Percentiles rank a stretch among this genome's conserved stretches.
phyloP scores from a whole-genome alignment of 1,284 basidiomycete species.

The Sporisorium exsertum region DNA sequence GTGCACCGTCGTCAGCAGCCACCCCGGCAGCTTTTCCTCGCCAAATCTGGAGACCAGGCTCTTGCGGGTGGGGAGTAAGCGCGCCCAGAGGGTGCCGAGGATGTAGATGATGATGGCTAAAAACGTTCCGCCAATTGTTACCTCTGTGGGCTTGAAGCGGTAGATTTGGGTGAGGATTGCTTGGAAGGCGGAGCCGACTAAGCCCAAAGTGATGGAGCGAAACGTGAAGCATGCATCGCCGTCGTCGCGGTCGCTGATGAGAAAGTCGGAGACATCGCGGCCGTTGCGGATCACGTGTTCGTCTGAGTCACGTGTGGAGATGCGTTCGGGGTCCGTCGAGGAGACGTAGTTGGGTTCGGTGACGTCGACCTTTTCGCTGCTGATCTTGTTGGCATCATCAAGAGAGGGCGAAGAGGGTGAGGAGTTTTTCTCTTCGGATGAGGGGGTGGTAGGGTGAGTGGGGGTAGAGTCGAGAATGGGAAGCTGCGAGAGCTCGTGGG shows the following conservation, averaged over 20 bases:
- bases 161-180: conserved; percentile 72
- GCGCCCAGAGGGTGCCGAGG: conserved; percentile 74
- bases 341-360: neutral
- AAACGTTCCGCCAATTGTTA: conserved; percentile 75
- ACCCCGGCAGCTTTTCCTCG: conserved; percentile 60
- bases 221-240: conserved; percentile 75
- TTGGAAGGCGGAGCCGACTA: conserved; percentile 74
- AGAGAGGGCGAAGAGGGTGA: neutral
- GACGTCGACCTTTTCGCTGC: neutral
- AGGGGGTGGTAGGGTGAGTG: neutral
- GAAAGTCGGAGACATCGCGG: conserved; percentile 75
- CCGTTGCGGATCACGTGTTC: conserved; percentile 30
- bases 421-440: conserved; percentile 13
- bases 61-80: conserved; percentile 60
- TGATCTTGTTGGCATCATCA: neutral
- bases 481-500: conserved; percentile 14
- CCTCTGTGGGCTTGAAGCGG: conserved; percentile 75
- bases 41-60: conserved; percentile 63
- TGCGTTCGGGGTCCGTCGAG: neutral
- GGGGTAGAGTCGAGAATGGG: conserved; percentile 11
- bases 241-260: conserved; percentile 76
- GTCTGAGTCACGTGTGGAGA: neutral
- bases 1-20: conserved; percentile 71
- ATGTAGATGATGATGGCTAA: conserved; percentile 75
- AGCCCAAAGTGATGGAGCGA: conserved; percentile 75